These are phyloP conservation scores for Coemansia sp. DNA, from an alignment of 192 early-diverging fungal species.

Conservation along the genomic window DNA sequence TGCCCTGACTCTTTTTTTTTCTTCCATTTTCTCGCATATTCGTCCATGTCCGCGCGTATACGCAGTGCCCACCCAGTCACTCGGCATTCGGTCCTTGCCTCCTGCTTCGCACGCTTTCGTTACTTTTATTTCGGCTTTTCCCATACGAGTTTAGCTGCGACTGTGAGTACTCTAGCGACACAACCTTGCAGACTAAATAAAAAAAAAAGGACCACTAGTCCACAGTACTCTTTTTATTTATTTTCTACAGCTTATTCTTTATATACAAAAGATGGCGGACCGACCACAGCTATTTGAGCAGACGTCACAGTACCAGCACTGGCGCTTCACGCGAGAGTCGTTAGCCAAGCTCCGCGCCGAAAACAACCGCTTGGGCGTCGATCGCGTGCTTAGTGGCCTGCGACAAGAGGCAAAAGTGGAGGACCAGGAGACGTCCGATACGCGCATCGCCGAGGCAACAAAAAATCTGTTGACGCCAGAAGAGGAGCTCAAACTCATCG, in stretches of 20 bases:
- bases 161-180: background rate
- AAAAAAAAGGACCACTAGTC: background rate
- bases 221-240: background rate
- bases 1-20: no score
- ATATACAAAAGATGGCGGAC: slow-evolving; percentile 10
- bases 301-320: slow-evolving; percentile 74
- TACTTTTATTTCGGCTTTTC: background rate
- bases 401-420: slow-evolving; percentile 59
- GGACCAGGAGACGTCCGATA: slow-evolving; percentile 22
- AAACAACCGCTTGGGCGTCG: slow-evolving; percentile 60
- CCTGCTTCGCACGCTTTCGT: background rate
- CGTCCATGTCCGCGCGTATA: no score
- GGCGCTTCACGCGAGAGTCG: slow-evolving; percentile 64
- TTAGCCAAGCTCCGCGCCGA: slow-evolving; percentile 62
- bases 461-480: slow-evolving; percentile 45
- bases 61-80: background rate
- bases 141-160: background rate
- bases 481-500: slow-evolving; percentile 51
- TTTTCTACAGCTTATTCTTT: background rate
- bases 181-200: background rate
- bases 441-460: slow-evolving; percentile 41
- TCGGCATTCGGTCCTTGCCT: slow-evolving; percentile 3
- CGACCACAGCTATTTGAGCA: slow-evolving; percentile 64
- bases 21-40: no score
- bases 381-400: slow-evolving; percentile 62